Conservation (phyloP, 805 yeast genomes). For the Spathaspora boniae region DNA sequence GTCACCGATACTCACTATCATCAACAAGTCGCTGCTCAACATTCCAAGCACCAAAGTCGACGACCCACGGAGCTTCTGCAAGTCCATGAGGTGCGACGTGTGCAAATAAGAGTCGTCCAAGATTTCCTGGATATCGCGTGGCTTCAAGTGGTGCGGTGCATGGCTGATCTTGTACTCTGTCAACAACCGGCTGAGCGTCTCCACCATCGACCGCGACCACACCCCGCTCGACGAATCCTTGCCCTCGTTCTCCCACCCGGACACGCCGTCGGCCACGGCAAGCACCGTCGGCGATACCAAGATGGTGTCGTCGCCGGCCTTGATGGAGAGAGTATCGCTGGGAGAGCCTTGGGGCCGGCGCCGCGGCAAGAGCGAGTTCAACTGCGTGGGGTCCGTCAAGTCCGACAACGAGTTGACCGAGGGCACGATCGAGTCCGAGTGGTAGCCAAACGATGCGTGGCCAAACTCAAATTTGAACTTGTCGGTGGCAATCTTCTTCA, state of each 20-base stretch:
- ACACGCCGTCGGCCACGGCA: conserved; percentile 57
- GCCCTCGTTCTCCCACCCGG: conserved; percentile 49
- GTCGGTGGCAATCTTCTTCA: conserved; percentile 34
- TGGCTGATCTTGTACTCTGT: conserved; percentile 42
- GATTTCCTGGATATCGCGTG: conserved; percentile 39
- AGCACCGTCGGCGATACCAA: conserved; percentile 48
- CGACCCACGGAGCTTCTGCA: conserved; percentile 45
- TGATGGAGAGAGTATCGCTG: conserved; percentile 47
- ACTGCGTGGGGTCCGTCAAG: conserved; percentile 45
- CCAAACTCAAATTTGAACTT: conserved; percentile 42
- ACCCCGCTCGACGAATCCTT: conserved; percentile 39
- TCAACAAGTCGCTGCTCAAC: conserved; percentile 45
- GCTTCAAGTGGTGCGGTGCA: conserved; percentile 34
- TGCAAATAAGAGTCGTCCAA: conserved; percentile 48
- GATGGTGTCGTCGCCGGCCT: conserved; percentile 59
- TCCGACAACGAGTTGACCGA: conserved; percentile 48
- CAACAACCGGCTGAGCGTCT: conserved; percentile 45
- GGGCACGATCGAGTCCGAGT: conserved; percentile 36
- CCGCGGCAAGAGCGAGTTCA: conserved; percentile 44
- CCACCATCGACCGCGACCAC: conserved; percentile 52
- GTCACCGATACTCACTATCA: conserved; percentile 52
- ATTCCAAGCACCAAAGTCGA: conserved; percentile 47
- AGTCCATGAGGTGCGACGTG: conserved; percentile 48
- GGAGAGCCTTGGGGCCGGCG: conserved; percentile 53
- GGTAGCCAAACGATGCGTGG: conserved; percentile 47